Percentiles rank a stretch among this genome's conserved stretches.
phyloP scores from a whole-genome alignment of 441 rosid species.

The Mallotus japonicus region DNA sequence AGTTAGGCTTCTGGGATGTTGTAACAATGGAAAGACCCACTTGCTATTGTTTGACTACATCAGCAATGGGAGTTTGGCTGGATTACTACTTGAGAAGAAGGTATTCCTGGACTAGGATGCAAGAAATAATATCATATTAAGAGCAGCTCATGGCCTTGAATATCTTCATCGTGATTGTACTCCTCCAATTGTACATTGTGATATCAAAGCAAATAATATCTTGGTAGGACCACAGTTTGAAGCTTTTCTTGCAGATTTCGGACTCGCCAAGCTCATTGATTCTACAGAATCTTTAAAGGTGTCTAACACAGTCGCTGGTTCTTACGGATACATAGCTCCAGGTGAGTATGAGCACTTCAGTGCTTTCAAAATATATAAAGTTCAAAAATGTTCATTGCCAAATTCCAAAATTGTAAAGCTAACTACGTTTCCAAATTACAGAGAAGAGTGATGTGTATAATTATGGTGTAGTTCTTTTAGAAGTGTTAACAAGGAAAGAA shows the following conservation, averaged over 20 bases:
- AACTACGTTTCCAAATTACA: slow-evolving; percentile 36
- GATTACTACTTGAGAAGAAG: slow-evolving; percentile 52
- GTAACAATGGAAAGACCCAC: slow-evolving; percentile 55
- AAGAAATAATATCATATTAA: slow-evolving; percentile 58
- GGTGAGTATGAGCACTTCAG: slow-evolving; percentile 38
- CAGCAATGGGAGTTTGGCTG: slow-evolving; percentile 61
- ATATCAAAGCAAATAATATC: slow-evolving; percentile 68
- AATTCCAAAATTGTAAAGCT: not conserved
- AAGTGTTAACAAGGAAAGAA: slow-evolving; percentile 71
- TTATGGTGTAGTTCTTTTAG: slow-evolving; percentile 78
- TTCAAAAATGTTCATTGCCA: not conserved
- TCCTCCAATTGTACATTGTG: slow-evolving; percentile 67
- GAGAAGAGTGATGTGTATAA: slow-evolving; percentile 90
- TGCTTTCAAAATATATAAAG: not conserved
- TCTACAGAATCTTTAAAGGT: slow-evolving; percentile 44
- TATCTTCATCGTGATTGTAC: slow-evolving; percentile 72
- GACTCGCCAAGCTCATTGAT: slow-evolving; percentile 60
- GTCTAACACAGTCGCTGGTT: slow-evolving; percentile 58
- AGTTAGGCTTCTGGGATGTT: slow-evolving; percentile 67
- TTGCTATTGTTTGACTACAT: slow-evolving; percentile 65
- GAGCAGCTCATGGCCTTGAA: slow-evolving; percentile 66
- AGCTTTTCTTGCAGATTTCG: slow-evolving; percentile 67
- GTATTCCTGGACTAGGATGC: slow-evolving; percentile 58
- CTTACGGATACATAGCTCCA: slow-evolving; percentile 78
- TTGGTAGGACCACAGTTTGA: slow-evolving; percentile 62